Percentiles rank a stretch among this genome's conserved stretches.
These are phyloP conservation scores for Mucor racemosus DNA, from an alignment of 371 early-diverging fungal species.

Conservation along the genomic window DNA sequence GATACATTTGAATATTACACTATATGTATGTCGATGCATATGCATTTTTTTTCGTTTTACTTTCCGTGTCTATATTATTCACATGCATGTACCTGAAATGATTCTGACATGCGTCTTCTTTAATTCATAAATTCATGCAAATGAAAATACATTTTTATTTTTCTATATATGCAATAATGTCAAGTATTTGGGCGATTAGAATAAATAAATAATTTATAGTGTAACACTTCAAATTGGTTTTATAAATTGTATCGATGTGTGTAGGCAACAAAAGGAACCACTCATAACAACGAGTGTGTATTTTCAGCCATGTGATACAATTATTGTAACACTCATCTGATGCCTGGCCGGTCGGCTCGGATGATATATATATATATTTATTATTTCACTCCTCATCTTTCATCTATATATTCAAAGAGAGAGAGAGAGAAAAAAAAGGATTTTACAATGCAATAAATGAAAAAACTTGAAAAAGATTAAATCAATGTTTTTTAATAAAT, in stretches of 20 bases:
- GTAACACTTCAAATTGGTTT: not conserved
- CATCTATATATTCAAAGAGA: too few species aligned
- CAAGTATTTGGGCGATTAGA: not conserved
- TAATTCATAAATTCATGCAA: not conserved
- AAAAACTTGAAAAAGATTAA: not conserved
- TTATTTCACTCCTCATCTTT: too few species aligned
- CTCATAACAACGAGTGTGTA: not conserved
- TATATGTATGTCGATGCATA: not conserved
- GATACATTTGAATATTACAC: not conserved
- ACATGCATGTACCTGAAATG: not conserved
- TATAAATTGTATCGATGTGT: not conserved
- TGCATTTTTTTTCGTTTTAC: too few species aligned
- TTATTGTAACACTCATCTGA: not conserved
- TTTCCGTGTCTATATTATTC: not conserved
- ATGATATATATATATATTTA: not conserved
- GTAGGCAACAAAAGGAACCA: not conserved
- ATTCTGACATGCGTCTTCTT: not conserved
- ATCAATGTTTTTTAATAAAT: not conserved
- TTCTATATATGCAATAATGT: not conserved
- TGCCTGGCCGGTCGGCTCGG: not conserved
- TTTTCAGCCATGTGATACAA: not conserved
- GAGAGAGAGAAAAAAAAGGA: too few species aligned
- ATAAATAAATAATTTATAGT: not conserved
- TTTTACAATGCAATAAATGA: not conserved
- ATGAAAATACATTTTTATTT: not conserved